phyloP scores from a whole-genome alignment of 2,329 filamentous ascomycete genomes.

The Scytalidium sp. region DNA sequence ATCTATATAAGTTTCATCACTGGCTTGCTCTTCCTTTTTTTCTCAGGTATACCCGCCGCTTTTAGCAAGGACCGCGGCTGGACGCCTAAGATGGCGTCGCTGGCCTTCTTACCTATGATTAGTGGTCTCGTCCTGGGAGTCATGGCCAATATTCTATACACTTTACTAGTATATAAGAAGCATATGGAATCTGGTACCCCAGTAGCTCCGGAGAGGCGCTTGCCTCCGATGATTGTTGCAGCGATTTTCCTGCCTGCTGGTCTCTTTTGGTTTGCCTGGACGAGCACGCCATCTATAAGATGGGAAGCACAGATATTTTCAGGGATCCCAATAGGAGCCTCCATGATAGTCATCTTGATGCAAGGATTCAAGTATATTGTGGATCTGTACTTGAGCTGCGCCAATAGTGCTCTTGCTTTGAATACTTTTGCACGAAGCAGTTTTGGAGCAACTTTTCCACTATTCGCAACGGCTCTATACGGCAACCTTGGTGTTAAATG shows the following conservation, averaged over 20 bases:
- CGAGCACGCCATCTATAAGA: slow-evolving; percentile 60
- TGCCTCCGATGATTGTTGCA: slow-evolving; percentile 53
- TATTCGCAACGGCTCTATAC: slow-evolving; percentile 66
- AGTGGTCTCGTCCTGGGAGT: background rate
- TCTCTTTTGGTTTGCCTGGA: slow-evolving; percentile 83
- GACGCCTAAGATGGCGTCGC: background rate
- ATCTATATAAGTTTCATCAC: background rate
- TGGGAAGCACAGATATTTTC: background rate
- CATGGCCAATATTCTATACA: background rate
- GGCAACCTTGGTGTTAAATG: slow-evolving; percentile 62
- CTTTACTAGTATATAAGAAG: background rate
- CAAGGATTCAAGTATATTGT: slow-evolving; percentile 26
- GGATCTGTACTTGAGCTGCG: slow-evolving; percentile 29
- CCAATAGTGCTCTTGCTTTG: slow-evolving; percentile 56
- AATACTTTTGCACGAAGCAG: slow-evolving; percentile 63
- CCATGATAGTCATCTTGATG: background rate
- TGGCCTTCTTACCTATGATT: background rate
- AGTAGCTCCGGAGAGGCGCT: slow-evolving; percentile 32
- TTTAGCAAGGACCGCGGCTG: background rate
- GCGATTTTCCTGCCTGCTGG: slow-evolving; percentile 69
- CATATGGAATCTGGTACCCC: slow-evolving; percentile 6
- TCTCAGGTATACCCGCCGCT: background rate
- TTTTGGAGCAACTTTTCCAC: slow-evolving; percentile 69
- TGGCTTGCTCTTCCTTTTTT: background rate
- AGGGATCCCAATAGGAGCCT: background rate